Evolutionary conservation across 805 yeast species (phyloP).

Genomic region (Saturnispora dispora): DNA sequence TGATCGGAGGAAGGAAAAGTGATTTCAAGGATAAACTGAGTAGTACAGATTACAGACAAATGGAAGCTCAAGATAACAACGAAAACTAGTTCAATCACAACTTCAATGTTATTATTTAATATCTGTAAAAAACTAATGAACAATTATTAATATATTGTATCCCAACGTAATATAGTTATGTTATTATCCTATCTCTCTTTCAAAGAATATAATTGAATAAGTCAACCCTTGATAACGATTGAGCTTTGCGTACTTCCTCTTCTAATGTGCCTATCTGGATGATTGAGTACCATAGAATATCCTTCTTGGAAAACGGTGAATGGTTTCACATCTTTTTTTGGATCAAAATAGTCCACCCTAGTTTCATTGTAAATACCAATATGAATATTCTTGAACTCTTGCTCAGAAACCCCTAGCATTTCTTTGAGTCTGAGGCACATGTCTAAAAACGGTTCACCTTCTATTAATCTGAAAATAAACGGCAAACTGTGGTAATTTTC

Average conservation of each 20-base stretch:
- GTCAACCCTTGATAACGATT: slow-evolving; percentile 41
- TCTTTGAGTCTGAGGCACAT: slow-evolving; percentile 61
- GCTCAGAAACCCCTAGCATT: slow-evolving; percentile 66
- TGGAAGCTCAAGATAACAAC: slow-evolving; percentile 20
- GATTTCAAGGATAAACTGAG: slow-evolving; percentile 68
- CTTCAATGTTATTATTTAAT: not conserved
- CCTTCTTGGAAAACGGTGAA: slow-evolving; percentile 32
- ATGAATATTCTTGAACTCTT: slow-evolving; percentile 68
- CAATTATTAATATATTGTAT: not conserved
- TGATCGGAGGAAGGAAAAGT: slow-evolving; percentile 48
- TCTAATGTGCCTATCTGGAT: slow-evolving; percentile 70
- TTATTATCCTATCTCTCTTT: not conserved
- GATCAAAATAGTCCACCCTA: slow-evolving; percentile 31
- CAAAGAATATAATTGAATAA: not conserved
- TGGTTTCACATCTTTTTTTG: slow-evolving; percentile 46
- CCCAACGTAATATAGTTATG: not conserved
- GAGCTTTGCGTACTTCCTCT: slow-evolving; percentile 46
- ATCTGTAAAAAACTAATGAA: no score
- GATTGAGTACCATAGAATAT: slow-evolving; percentile 64
- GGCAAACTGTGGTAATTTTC: slow-evolving; percentile 72
- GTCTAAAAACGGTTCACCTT: slow-evolving; percentile 54
- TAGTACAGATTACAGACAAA: slow-evolving; percentile 66
- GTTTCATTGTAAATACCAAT: slow-evolving; percentile 45
- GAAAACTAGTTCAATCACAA: not conserved
- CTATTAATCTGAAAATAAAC: slow-evolving; percentile 62